Conservation (phyloP, 306 rosid genomes). For the Pueraria montana region DNA sequence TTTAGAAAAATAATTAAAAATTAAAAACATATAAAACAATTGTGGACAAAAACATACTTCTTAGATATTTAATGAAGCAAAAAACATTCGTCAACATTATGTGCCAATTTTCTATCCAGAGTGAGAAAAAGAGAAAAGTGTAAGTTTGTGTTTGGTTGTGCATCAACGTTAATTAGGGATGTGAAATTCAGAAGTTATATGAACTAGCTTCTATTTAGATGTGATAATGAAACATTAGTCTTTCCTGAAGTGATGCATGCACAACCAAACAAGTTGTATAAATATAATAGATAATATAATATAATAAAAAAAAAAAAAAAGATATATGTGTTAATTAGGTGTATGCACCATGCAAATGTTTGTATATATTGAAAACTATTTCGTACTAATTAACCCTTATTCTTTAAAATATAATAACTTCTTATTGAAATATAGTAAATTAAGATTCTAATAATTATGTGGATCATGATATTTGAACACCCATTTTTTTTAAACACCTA, state of each 20-base stretch:
- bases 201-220: not conserved
- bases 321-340: not conserved
- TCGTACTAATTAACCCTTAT: not conserved
- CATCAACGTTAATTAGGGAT: not conserved
- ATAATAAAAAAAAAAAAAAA: not conserved
- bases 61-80: not conserved
- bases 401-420: not conserved
- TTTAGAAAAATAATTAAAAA: not conserved
- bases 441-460: not conserved
- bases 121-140: not conserved
- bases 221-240: not conserved
- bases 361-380: not conserved
- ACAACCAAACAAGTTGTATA: not conserved
- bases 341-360: not conserved
- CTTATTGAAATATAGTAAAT: not conserved
- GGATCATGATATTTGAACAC: no score
- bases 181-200: not conserved
- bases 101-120: not conserved
- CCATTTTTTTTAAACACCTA: no score
- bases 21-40: not conserved
- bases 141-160: not conserved
- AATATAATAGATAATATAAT: not conserved
- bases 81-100: not conserved
- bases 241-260: not conserved
- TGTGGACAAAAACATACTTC: not conserved